A percentile compares a stretch with the other conserved stretches of the same genome.
Conservation (phyloP, 768 basidiomycete species). For the Candolleomyces efflorescens region DNA sequence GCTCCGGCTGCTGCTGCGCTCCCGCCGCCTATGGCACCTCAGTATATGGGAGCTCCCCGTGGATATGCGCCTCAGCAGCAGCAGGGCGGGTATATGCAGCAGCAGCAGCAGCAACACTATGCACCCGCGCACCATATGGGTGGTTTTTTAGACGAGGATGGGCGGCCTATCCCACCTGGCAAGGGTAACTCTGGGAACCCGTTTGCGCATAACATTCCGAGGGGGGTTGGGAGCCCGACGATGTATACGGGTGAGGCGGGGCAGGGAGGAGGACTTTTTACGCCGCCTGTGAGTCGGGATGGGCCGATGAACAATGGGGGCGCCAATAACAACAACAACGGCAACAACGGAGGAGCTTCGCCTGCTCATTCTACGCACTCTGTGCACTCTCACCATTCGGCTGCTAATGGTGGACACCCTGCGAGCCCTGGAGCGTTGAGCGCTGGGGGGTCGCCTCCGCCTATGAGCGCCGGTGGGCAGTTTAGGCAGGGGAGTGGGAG, state of each 20-base stretch:
- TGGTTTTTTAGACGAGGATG: not conserved
- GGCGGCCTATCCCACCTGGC: constrained; percentile 30
- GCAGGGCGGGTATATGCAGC: not conserved
- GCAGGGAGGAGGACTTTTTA: constrained; percentile 15
- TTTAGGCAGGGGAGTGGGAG: constrained; percentile 3
- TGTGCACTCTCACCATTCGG: not conserved
- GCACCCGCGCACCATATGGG: not conserved
- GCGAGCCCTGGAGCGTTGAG: not conserved
- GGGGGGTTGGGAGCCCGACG: constrained; percentile 8
- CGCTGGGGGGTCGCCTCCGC: constrained; percentile 4
- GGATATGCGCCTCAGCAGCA: not conserved
- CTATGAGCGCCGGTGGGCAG: not conserved
- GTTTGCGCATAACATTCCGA: constrained; percentile 29
- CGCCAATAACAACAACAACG: constrained; percentile 3
- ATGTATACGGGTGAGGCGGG: constrained; percentile 10
- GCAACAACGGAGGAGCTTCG: not conserved
- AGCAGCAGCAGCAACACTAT: not conserved
- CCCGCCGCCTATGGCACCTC: not conserved
- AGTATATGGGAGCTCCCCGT: not conserved
- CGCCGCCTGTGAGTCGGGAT: constrained; percentile 18
- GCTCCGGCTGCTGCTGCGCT: no score
- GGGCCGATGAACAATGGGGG: constrained; percentile 4
- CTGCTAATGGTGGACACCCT: not conserved
- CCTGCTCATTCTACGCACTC: not conserved
- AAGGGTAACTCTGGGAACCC: constrained; percentile 20